phyloP scores from a whole-genome alignment of 805 yeast genomes.

The Saccharomycopsis lassenensis region DNA sequence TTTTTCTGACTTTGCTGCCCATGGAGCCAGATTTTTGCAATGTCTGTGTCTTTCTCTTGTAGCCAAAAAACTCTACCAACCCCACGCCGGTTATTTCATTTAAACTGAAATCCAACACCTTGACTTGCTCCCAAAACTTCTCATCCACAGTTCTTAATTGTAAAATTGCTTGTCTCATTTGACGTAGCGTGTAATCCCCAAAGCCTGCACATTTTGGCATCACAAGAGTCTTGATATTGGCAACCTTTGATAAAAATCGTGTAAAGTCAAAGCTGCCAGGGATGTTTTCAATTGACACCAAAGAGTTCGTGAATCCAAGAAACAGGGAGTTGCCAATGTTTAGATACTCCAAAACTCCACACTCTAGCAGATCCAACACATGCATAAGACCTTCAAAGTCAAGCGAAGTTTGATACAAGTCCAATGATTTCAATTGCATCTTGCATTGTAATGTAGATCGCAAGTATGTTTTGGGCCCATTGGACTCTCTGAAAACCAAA shows the following conservation, averaged over 20 bases:
- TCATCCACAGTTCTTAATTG: background rate
- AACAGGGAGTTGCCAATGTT: constrained; percentile 8
- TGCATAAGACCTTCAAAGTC: constrained; percentile 3
- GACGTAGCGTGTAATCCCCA: constrained; percentile 5
- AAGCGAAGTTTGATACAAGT: constrained; percentile 5
- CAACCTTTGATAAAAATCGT: constrained; percentile 2
- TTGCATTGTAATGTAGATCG: constrained; percentile 2
- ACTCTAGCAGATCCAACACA: no score
- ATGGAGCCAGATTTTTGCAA: constrained; percentile 3
- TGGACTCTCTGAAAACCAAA: background rate
- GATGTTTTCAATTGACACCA: constrained; percentile 1
- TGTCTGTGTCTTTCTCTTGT: constrained; percentile 4
- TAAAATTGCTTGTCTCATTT: constrained; percentile 2
- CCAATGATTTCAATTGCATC: constrained; percentile 10
- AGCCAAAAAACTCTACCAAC: constrained; percentile 13
- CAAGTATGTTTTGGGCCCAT: constrained; percentile 3
- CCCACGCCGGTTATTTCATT: constrained; percentile 12
- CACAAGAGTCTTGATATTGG: constrained; percentile 1
- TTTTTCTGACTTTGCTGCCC: constrained; percentile 6
- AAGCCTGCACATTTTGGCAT: constrained; percentile 2
- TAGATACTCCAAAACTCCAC: constrained; percentile 11
- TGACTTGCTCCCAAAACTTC: background rate
- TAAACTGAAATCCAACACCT: constrained; percentile 13
- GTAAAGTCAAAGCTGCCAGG: constrained; percentile 5
- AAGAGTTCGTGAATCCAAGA: constrained; percentile 9